Evolutionary conservation across 306 rosid genomes (phyloP), one percentile per base, ranked within the genome.

Genomic region (Quercus wislizeni): DNA sequence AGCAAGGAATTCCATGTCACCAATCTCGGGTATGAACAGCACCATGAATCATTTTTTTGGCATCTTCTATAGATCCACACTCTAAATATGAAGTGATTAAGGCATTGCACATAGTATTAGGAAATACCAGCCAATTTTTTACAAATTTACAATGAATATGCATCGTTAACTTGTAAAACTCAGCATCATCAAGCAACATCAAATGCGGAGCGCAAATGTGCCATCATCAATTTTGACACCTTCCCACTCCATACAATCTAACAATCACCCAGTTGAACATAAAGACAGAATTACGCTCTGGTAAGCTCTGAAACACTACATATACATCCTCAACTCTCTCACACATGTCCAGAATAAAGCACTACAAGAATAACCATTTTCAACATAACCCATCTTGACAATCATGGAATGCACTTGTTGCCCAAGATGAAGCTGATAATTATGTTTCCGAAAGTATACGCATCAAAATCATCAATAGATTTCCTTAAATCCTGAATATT

Each of bases 1-100:
- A 90, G 88, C 89, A 94, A 82, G 21, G 97, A 90, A 63, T 94
- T 94, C 94, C 97, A 94, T 5, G 94, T 85, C 75, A 92, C 96
- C 77, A 58, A 88, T 92, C 96, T 9, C 78, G 70, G 58, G 69
- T 49, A 1, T 71, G 76, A 13, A 69, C 23, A 74, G 90, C 62
- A 77, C 76, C 69, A 87, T 85, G 83, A 17, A 92, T 92, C 58
- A 89, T 81, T 81, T 82, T 91, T 84, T 89, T 73, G 3, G 96
- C 97, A 75, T 92, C 90, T n/a, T 54, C 85, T 69, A 91, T 62
- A 8, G 87, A 88, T 25, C 89, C 89, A 62, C 97, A 90, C 70
- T 88, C 90, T 8, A 77, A 89, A 77, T 91, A 92, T 2, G 96
- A 90, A 17, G 85, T 89, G 79, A 94, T 87, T n/a, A 79, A 73